Base-by-base conservation (phyloP, 768 basidiomycete genomes). In the Mycena venus region DNA sequence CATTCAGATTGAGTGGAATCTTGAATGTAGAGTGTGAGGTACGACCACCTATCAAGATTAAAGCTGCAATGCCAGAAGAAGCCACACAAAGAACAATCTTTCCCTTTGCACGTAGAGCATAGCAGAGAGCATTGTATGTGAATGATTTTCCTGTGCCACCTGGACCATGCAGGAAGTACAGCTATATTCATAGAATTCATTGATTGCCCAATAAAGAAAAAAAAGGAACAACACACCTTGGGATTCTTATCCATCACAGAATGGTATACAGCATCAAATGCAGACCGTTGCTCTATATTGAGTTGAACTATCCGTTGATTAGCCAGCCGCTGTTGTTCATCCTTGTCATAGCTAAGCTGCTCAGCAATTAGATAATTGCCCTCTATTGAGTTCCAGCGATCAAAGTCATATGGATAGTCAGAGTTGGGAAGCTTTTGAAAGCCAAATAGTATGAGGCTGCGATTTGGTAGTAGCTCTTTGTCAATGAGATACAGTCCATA, bases 21-120 rank as follows among this genome's bases (percentile, higher is more conserved):
- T 88, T 86, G 80, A 90, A 90, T 2, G 55, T 78, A 0, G 88
- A 89, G 77, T 90, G 89, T 2, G 87, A 81, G 19, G 90, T 91
- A 0, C 83, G 77, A 5, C 89, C 89, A 59, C 86, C 86, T 5
- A 74, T 71, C 0, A 90, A 75, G 0, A 91, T 82, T 8, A 89
- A 78, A 6, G 88, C 80, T 21, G 90, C 85, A 77, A 90, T 86
- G 1, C 88, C 87, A 36, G 88, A 87, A 0, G 86, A 89, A n/a
- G 88, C 86, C 14, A 88, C 86, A 85, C 85, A 88, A 0, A 90
- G 77, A 0, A 85, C 84, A 82, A 89, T 82, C 47, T 76, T 62
- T 0, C 80, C 79, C 34, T 77, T 36, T 14, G 74, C 68, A 53
- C 80, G 75, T 3, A 88, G 56, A 7, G 65, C 34, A 88, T 79